These are phyloP conservation scores for Arabidopsis arenosa DNA, from an alignment of 345 rosid species.

Conservation along the genomic window DNA sequence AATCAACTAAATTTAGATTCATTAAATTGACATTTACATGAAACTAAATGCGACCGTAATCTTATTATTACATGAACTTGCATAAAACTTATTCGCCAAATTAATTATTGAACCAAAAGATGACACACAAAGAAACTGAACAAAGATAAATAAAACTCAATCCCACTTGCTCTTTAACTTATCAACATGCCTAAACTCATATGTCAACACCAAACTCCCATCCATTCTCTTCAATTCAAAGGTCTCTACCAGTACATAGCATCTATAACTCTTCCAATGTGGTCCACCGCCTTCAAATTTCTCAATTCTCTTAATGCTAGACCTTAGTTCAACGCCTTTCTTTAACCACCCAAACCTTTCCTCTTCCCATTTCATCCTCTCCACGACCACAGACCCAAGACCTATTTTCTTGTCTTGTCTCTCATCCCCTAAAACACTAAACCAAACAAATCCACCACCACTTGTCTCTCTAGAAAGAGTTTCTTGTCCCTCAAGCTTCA, in stretches of 20 bases:
- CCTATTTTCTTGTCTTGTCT: slow-evolving; percentile 45
- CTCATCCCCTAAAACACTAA: slow-evolving; percentile 30
- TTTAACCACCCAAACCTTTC: slow-evolving; percentile 62
- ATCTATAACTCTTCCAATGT: slow-evolving; percentile 59
- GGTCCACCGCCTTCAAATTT: slow-evolving; percentile 31
- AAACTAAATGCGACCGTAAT: not conserved
- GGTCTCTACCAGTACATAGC: slow-evolving; percentile 67
- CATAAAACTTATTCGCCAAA: slow-evolving; percentile 1
- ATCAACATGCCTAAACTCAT: slow-evolving; percentile 58
- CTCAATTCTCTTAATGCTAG: slow-evolving; percentile 47
- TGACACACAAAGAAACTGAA: not conserved
- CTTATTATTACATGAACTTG: slow-evolving; percentile 6
- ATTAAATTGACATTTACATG: not conserved
- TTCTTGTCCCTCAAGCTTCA: slow-evolving; percentile 46
- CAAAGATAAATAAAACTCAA: not conserved
- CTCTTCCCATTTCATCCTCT: slow-evolving; percentile 70
- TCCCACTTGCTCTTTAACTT: slow-evolving; percentile 45
- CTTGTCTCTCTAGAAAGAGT: not conserved
- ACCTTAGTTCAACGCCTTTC: not conserved
- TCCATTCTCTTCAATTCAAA: slow-evolving; percentile 65
- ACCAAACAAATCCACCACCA: slow-evolving; percentile 57
- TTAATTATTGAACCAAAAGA: not conserved
- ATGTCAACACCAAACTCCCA: slow-evolving; percentile 52
- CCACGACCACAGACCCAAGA: slow-evolving; percentile 53
- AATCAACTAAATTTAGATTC: slow-evolving; percentile 8